These are phyloP conservation scores for Arxiozyma slooffiae DNA, from an alignment of 1,139 yeast species.

Conservation along the genomic window DNA sequence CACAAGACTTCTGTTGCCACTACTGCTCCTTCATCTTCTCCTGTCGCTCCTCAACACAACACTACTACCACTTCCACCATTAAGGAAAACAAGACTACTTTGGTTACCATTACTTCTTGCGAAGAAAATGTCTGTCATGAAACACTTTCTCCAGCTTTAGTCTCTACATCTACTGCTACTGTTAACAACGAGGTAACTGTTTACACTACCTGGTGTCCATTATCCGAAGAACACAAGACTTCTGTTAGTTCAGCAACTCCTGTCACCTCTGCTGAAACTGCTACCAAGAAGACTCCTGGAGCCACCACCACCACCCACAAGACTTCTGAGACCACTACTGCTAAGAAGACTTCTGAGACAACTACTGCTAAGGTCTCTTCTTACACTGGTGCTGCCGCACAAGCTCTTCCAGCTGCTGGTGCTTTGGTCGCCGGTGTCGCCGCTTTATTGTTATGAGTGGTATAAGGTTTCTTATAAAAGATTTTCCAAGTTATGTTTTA, in stretches of 20 bases:
- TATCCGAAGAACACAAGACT: slow-evolving; percentile 12
- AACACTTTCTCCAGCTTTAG: slow-evolving; percentile 30
- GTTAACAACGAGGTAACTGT: slow-evolving; percentile 28
- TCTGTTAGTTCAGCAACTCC: slow-evolving; percentile 8
- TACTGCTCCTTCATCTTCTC: slow-evolving; percentile 9
- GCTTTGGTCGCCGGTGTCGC: slow-evolving; percentile 34
- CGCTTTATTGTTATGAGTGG: slow-evolving; percentile 31
- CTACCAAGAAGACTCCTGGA: too few species aligned
- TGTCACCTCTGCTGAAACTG: slow-evolving; percentile 6
- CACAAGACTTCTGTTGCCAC: slow-evolving; percentile 4
- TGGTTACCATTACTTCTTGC: slow-evolving; percentile 45
- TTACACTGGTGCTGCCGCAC: slow-evolving; percentile 31
- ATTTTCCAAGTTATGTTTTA: too few species aligned
- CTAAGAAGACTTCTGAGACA: slow-evolving; percentile 13
- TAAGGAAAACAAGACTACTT: slow-evolving; percentile 32
- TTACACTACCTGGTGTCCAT: slow-evolving; percentile 32
- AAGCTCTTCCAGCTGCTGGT: slow-evolving; percentile 33
- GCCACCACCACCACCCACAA: slow-evolving; percentile 2
- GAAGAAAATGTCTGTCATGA: slow-evolving; percentile 27
- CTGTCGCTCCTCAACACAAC: slow-evolving; percentile 6
- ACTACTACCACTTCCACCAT: slow-evolving; percentile 6
- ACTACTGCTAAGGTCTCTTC: slow-evolving; percentile 6
- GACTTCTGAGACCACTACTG: slow-evolving; percentile 5
- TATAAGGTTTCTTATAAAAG: not conserved
- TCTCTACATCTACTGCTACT: slow-evolving; percentile 31